These are phyloP conservation scores for Trifolium pratense DNA, from an alignment of 306 rosid species.

Conservation along the genomic window DNA sequence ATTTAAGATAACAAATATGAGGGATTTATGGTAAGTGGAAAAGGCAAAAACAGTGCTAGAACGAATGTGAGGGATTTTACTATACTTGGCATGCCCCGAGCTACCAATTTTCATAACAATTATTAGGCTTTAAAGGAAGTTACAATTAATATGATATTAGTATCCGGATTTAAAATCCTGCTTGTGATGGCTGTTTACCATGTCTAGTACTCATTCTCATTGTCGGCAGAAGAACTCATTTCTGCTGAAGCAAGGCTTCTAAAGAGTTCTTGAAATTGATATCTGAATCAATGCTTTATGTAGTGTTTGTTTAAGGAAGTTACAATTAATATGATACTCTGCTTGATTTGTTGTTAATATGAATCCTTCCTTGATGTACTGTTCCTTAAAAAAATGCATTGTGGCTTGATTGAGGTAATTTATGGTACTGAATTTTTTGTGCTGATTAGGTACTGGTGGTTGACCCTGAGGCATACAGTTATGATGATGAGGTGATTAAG, in stretches of 20 bases:
- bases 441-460: constrained; percentile 61
- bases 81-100: background rate
- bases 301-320: too few species aligned
- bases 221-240: constrained; percentile 9
- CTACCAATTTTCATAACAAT: background rate
- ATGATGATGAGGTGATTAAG: constrained; percentile 93
- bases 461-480: constrained; percentile 87
- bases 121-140: constrained; percentile 8
- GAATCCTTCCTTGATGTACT: background rate
- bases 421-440: background rate
- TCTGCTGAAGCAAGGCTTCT: constrained; percentile 27
- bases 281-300: background rate
- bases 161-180: background rate
- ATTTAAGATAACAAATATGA: background rate
- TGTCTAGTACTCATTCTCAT: constrained; percentile 5
- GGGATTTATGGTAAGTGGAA: background rate
- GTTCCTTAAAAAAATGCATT: constrained; percentile 3
- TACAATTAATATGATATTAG: background rate
- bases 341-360: too few species aligned
- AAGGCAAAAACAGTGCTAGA: constrained; percentile 5
- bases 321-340: too few species aligned
- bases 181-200: constrained; percentile 14
- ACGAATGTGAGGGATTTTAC: background rate
- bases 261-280: constrained; percentile 12
- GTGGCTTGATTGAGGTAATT: background rate